These are phyloP conservation scores for Francoa sonchifolia DNA, from an alignment of 441 rosid genomes.

Conservation along the genomic window DNA sequence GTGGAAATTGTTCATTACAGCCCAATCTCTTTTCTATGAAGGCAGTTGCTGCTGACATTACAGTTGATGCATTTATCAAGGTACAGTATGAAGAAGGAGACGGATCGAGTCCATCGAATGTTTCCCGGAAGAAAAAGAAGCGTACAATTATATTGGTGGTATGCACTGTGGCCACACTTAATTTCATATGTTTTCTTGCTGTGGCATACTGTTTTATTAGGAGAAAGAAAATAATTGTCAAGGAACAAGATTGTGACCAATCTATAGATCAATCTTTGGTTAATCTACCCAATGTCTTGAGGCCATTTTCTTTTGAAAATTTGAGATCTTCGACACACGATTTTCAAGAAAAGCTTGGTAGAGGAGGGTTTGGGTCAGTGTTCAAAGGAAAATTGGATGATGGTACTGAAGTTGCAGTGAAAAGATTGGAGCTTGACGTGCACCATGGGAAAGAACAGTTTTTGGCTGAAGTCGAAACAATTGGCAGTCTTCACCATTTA, in stretches of 20 bases:
- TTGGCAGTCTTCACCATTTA: slow-evolving; percentile 8
- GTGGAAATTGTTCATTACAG: slow-evolving; percentile 3
- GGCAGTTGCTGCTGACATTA: not conserved
- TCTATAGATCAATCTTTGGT: not conserved
- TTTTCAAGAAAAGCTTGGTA: slow-evolving; percentile 10
- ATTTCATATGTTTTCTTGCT: too few species aligned
- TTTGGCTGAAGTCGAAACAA: slow-evolving; percentile 5
- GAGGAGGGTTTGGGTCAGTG: slow-evolving; percentile 14
- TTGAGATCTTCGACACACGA: not conserved
- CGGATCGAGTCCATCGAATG: too few species aligned
- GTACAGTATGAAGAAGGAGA: too few species aligned
- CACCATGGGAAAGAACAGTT: slow-evolving; percentile 1
- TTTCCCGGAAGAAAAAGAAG: too few species aligned
- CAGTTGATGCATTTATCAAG: not conserved
- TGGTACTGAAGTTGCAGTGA: slow-evolving; percentile 13
- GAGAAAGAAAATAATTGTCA: not conserved
- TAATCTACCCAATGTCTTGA: not conserved
- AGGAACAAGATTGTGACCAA: not conserved
- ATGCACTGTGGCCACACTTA: too few species aligned
- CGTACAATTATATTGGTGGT: too few species aligned
- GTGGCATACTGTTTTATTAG: not conserved
- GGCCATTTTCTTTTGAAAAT: slow-evolving; percentile 6
- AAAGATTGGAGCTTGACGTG: not conserved
- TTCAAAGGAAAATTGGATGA: slow-evolving; percentile 9
- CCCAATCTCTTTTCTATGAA: slow-evolving; percentile 8